Evolutionary conservation across 345 rosid genomes (phyloP).

Genomic region (Brassica rapa): DNA sequence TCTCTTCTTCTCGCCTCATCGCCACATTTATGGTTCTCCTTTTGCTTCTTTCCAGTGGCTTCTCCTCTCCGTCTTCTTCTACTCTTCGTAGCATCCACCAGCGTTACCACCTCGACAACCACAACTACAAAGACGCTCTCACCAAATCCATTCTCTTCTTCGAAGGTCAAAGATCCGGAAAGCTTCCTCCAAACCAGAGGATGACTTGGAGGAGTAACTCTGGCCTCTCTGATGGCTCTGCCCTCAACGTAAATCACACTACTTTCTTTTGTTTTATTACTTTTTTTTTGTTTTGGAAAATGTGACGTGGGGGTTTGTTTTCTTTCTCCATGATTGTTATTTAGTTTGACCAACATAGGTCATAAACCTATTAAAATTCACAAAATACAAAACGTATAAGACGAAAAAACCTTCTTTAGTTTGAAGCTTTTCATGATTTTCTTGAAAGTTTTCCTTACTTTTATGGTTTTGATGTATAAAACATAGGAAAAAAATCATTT

Average conservation of each 20-base stretch:
- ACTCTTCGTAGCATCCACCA: constrained; percentile 16
- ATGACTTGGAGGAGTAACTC: constrained; percentile 83
- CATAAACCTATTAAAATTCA: not conserved
- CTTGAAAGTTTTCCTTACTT: not conserved
- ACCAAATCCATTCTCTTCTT: constrained; percentile 80
- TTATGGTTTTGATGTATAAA: not conserved
- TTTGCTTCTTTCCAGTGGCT: constrained; percentile 54
- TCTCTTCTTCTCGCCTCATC: constrained; percentile 34
- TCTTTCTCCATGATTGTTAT: not conserved
- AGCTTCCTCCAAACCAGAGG: constrained; percentile 75
- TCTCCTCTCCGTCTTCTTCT: constrained; percentile 36
- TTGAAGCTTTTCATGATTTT: not conserved
- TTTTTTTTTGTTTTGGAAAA: not conserved
- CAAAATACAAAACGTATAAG: not conserved
- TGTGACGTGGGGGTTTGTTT: not conserved
- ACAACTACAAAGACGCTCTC: constrained; percentile 84
- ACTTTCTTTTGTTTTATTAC: not conserved
- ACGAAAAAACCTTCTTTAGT: not conserved
- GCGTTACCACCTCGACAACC: constrained; percentile 54
- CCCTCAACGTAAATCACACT: constrained; percentile 56
- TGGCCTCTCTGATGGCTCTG: constrained; percentile 82
- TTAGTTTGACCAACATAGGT: not conserved
- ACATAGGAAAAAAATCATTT: not conserved
- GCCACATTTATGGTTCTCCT: constrained; percentile 35
- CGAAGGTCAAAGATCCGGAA: constrained; percentile 92